Evolutionary conservation across 2,329 filamentous ascomycete genomes (phyloP).

Genomic region (Paraconiothyrium brasiliense): DNA sequence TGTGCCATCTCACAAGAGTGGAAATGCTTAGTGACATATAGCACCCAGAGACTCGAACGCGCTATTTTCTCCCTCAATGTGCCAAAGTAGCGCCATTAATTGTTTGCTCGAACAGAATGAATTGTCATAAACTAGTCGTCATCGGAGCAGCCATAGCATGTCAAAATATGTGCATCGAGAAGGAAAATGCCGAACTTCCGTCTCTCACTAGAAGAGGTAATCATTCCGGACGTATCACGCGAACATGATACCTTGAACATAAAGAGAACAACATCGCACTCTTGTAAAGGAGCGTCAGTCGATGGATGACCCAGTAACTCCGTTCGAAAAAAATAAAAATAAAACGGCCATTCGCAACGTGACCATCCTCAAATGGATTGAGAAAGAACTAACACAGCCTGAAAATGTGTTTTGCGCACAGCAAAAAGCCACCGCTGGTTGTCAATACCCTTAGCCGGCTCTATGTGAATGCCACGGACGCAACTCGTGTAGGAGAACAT

Average conservation of each 20-base stretch:
- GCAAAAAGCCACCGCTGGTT: constrained; percentile 17
- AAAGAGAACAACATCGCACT: constrained; percentile 6
- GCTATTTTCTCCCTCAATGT: not conserved
- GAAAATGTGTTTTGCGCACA: constrained; percentile 17
- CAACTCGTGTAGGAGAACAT: not conserved
- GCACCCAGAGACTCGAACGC: not conserved
- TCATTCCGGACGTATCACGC: not conserved
- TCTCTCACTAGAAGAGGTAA: constrained; percentile 12
- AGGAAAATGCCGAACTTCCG: constrained; percentile 19
- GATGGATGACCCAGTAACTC: not conserved
- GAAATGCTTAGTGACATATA: not conserved
- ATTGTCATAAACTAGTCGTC: constrained; percentile 23
- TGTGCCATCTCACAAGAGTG: too few relatives aligned
- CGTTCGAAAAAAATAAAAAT: not conserved
- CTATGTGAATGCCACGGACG: constrained; percentile 4
- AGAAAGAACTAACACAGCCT: constrained; percentile 1
- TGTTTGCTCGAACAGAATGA: not conserved
- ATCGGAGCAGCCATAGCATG: constrained; percentile 15
- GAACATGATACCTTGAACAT: constrained; percentile 2
- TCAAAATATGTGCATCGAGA: constrained; percentile 28
- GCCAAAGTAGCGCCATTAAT: not conserved
- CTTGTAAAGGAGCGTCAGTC: constrained; percentile 12
- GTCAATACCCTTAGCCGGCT: constrained; percentile 14
- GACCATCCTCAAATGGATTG: not conserved
- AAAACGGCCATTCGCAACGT: not conserved